Percentiles rank a stretch among this genome's conserved stretches.
Evolutionary conservation across 108 stramenopile species (phyloP).

Genomic region (Discostella stelligeroides): DNA sequence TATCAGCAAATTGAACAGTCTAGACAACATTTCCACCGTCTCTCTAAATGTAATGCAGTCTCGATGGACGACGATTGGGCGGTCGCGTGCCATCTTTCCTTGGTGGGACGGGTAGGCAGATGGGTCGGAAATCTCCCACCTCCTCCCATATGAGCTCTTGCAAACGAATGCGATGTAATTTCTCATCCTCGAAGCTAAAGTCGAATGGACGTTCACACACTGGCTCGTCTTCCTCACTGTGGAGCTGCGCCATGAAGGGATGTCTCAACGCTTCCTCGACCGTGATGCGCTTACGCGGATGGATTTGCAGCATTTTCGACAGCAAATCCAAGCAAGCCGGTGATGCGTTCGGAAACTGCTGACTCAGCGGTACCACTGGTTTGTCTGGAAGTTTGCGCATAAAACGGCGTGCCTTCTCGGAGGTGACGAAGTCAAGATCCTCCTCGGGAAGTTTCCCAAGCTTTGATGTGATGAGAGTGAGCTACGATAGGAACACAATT

Average conservation of each 20-base stretch:
- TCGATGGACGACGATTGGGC: slow-evolving; percentile 41
- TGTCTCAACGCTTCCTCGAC: slow-evolving; percentile 93
- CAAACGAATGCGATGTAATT: slow-evolving; percentile 75
- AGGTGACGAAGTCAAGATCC: slow-evolving; percentile 95
- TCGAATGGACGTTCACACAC: slow-evolving; percentile 68
- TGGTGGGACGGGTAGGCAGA: slow-evolving; percentile 73
- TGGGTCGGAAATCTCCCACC: slow-evolving; percentile 82
- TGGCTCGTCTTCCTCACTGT: slow-evolving; percentile 87
- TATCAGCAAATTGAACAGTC: neutral
- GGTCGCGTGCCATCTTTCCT: slow-evolving; percentile 50
- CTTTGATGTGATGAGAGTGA: slow-evolving; percentile 86
- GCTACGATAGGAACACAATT: slow-evolving; percentile 31
- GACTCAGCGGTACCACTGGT: slow-evolving; percentile 53
- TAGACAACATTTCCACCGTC: neutral
- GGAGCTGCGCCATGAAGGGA: slow-evolving; percentile 89
- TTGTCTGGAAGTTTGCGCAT: slow-evolving; percentile 86
- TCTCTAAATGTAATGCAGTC: slow-evolving; percentile 41
- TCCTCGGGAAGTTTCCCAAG: slow-evolving; percentile 90
- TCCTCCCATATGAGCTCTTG: slow-evolving; percentile 93
- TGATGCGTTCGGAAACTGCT: slow-evolving; percentile 80
- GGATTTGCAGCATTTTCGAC: slow-evolving; percentile 89
- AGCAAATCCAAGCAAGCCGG: slow-evolving; percentile 90
- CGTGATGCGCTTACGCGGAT: slow-evolving; percentile 86
- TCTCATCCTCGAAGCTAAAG: slow-evolving; percentile 86
- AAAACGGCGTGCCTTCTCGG: slow-evolving; percentile 90